Evolutionary conservation across 2,329 filamentous ascomycete genomes (phyloP), one percentile per base, ranked within the genome.

Genomic region (Alternaria metachromatica): DNA sequence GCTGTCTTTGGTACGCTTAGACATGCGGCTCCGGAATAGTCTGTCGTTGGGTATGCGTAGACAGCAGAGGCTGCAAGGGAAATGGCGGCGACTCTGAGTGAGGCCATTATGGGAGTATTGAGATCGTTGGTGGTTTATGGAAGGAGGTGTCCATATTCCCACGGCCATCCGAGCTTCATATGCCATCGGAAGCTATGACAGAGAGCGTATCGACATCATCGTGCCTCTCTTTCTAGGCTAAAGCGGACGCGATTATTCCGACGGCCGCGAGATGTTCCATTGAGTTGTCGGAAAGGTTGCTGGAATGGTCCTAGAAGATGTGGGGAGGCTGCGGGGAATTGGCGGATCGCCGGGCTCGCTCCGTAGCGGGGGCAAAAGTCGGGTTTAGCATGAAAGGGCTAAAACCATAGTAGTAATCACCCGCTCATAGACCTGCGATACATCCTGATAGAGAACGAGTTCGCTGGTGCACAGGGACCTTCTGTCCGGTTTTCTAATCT

Each of bases 1-100:
- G 53, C 63, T 5, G 63, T 57, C 9, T 57, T 30, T n/a, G 63
- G 60, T 21, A 63, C 13, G 20, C 44, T 63, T 25, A 63, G 18
- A 5, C 25, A 55, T 11, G 8, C 28, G 4, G 28, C 28, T 15
- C 33, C 55, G n/a, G 28, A 28, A 2, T 12, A 11, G 10, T 53
- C 55, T 5, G 30, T 48, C 13, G 55, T 25, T 6, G 55, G 60
- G 37, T 58, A 30, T n/a, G 60, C 55, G 5, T 58, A 54, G 7
- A 21, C 48, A 53, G 23, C 43, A 3, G 28, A 48, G 5, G 41
- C 55, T 26, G 28, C 48, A 10, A 62, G 13, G n/a, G 55, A 59
- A 4, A 59, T 23, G 21, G 48, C 55, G n/a, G 55, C 55, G 23
- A 33, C 18, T 28, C 41, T 25, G 13, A 62, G 41, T 28, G 33